Evolutionary conservation across 345 rosid species (phyloP).

Genomic region (Syzygium grande): DNA sequence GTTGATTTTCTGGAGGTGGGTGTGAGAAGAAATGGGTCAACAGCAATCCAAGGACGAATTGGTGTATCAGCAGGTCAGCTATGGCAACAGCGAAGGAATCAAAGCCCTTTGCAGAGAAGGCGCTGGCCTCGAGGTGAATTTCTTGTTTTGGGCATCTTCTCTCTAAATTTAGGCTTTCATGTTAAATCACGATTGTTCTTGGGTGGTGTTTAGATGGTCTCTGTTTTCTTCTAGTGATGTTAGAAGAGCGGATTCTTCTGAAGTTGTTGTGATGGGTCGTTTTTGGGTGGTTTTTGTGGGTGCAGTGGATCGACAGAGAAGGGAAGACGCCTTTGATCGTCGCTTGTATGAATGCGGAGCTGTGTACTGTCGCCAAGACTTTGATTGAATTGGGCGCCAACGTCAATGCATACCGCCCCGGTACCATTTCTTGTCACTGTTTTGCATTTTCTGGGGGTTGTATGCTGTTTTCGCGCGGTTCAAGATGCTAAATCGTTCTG

Average conservation of each 20-base stretch:
- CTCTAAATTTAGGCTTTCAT: not conserved
- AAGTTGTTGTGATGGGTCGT: not conserved
- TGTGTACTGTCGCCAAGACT: slow-evolving; percentile 57
- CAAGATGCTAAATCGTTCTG: not conserved
- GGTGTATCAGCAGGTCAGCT: slow-evolving; percentile 71
- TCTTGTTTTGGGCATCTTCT: not conserved
- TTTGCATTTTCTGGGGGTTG: not conserved
- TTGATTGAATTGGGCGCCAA: slow-evolving; percentile 86
- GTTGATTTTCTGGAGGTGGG: not conserved
- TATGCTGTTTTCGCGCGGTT: not conserved
- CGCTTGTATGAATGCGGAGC: slow-evolving; percentile 70
- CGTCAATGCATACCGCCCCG: slow-evolving; percentile 81
- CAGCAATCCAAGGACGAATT: slow-evolving; percentile 89
- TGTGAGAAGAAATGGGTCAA: slow-evolving; percentile 55
- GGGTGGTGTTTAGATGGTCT: not conserved
- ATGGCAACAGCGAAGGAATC: slow-evolving; percentile 74
- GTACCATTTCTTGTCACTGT: slow-evolving; percentile 10
- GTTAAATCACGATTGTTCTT: not conserved
- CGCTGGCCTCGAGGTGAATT: slow-evolving; percentile 82
- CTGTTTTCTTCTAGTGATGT: not conserved
- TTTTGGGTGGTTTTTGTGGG: not conserved
- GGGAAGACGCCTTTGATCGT: slow-evolving; percentile 88
- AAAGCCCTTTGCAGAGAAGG: slow-evolving; percentile 68
- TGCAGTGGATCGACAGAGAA: slow-evolving; percentile 87
- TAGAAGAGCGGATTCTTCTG: not conserved